Base-by-base conservation (phyloP, 768 basidiomycete species). In the Leccinum variicolor region DNA sequence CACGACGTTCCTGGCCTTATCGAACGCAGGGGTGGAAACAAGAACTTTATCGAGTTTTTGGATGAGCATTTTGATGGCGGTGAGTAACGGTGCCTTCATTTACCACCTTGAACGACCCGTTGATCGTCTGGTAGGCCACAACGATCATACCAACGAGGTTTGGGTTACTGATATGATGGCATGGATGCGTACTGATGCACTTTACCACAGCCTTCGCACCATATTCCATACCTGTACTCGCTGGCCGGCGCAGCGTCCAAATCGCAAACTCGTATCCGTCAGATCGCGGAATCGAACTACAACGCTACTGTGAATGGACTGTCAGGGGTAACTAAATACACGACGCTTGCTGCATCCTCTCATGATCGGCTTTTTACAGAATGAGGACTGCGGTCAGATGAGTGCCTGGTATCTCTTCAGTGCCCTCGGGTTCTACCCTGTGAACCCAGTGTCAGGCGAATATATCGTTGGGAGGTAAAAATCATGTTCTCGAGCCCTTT, bases 301-400 rank as follows among this genome's bases (percentile, higher is more conserved):
- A 85, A 87, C 55, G 80, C 82, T 48, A 84, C 86, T 0, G 77
- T 85, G 0, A 81, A 77, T 39, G 91, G 92, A 2, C 74, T 94
- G 4, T 84, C 88, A 5, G 90, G 90, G 15, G 89, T 89, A 65
- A 21, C 72, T n/a, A 25, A n/a, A n/a, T 15, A 15, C 14, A 19
- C 3, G 1, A 15, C 17, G 2, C 47, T 4, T 7, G 36, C 47
- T 31, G 33, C 25, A 29, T 21, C 19, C 53, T 9, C 28, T 28
- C 9, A 1, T 4, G 29, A 29, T 31, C 19, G 6, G 1, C 11
- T 48, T 19, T 28, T 29, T 31, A 25, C 58, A 91, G 87, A 94
- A 93, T 63, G 91, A 94, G 68, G 91, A 94, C 66, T 92, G 90
- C 61, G 90, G 91, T 1, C 91, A 94, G 68, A 93, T 93, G 91